A percentile compares a stretch with the other conserved stretches of the same genome.
These are phyloP conservation scores for Puccinia horiana DNA, from an alignment of 1,284 basidiomycete genomes.

Conservation along the genomic window DNA sequence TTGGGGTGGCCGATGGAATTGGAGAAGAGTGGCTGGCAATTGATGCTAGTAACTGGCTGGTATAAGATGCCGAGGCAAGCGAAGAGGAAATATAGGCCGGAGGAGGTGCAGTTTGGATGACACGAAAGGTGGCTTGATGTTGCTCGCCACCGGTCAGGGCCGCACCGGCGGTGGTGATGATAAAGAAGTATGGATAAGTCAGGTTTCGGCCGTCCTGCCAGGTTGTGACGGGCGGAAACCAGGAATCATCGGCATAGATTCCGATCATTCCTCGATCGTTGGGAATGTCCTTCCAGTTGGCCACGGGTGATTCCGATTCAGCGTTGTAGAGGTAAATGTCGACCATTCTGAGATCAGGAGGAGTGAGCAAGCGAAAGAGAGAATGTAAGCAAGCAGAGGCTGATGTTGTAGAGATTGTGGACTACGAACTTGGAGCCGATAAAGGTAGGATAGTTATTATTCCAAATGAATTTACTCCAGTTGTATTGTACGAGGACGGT, in stretches of 20 bases:
- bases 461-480: conserved; percentile 49
- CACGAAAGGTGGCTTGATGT: conserved; percentile 38
- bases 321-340: conserved; percentile 48
- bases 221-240: conserved; percentile 28
- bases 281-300: conserved; percentile 23
- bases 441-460: conserved; percentile 45
- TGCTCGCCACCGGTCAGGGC: conserved; percentile 37
- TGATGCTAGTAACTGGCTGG: background rate
- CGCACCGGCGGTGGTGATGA: conserved; percentile 32
- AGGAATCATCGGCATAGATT: conserved; percentile 38
- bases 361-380: background rate
- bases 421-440: conserved; percentile 28
- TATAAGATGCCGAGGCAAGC: conserved; percentile 24
- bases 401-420: background rate
- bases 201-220: conserved; percentile 27
- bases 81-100: background rate
- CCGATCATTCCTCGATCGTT: conserved; percentile 49
- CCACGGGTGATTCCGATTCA: conserved; percentile 29
- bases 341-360: background rate
- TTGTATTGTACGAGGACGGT: conserved; percentile 27
- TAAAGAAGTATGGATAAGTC: conserved; percentile 35
- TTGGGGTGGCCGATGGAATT: background rate
- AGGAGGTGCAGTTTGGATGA: conserved; percentile 39
- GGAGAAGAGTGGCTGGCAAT: background rate
- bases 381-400: too few relatives aligned